Base-by-base conservation (phyloP, 1,284 basidiomycete species). In the Malassezia vespertilionis region DNA sequence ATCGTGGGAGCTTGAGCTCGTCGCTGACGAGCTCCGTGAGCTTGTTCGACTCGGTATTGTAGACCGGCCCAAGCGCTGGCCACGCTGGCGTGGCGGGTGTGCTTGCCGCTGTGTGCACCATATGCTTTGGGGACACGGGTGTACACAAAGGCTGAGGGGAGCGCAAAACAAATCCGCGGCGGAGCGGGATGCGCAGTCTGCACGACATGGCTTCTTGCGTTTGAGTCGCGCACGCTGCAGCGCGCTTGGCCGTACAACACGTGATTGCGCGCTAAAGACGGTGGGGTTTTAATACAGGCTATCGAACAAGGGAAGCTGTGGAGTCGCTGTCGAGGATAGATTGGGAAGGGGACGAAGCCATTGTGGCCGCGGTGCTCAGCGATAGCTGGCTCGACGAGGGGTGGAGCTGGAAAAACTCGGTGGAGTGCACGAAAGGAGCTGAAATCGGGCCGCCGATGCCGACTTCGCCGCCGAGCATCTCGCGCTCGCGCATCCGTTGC, bases 401-500 rank as follows among this genome's bases (percentile, higher is more conserved):
- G n/a, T 23, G 24, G 5, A 31, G 24, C 18, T 35, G 37, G 31
- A n/a, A 5, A 8, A 45, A 11, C 17, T 40, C 48, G 5, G 20
- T 30, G 2, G 26, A 15, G 2, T 32, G 37, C 7, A 38, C 35
- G 21, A 51, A 35, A 1, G 42, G 38, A 5, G 21, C 7, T 5
- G 37, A 14, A 7, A 45, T 27, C 8, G 36, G 42, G 15, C 60
- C 62, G 11, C 61, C 65, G 1, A 64, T 58, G n/a, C 63, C 64
- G 0, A 58, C 52, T 35, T 67, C 63, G 7, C 62, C 62, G 1
- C 63, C 63, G 41, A 54, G 37, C n/a, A 54, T 45, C 32, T 57
- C 62, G 4, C 64, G 51, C 28, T 66, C 64, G 17, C 56, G 53
- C 62, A 64, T 64, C 1, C 62, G 44, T 27, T 64, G 62, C n/a